Percentiles rank a stretch among this genome's conserved stretches.
Evolutionary conservation across 176 grass and related monocot species (phyloP).

Genomic region (Musa itinerans): DNA sequence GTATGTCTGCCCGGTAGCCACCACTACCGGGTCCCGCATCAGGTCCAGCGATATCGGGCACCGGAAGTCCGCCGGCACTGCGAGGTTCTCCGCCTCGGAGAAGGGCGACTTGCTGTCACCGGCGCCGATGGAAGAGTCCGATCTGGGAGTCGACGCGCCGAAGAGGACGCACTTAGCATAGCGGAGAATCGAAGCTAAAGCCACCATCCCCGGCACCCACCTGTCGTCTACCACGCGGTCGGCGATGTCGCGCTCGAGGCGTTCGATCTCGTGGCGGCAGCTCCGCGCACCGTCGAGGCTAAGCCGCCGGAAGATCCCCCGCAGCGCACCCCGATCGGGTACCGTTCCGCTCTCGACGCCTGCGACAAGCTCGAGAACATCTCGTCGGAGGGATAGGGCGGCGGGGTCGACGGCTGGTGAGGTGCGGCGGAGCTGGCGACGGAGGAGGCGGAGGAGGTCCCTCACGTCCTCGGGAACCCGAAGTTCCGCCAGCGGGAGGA

Average conservation of each 20-base stretch:
- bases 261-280: slow-evolving; percentile 73
- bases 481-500: slow-evolving; percentile 46
- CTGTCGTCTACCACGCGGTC: slow-evolving; percentile 29
- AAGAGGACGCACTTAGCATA: slow-evolving; percentile 86
- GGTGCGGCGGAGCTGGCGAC: slow-evolving; percentile 58
- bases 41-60: slow-evolving; percentile 31
- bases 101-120: background rate
- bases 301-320: slow-evolving; percentile 41
- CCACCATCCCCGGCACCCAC: slow-evolving; percentile 67
- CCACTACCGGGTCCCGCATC: slow-evolving; percentile 65
- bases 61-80: slow-evolving; percentile 64
- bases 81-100: no score
- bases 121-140: slow-evolving; percentile 31
- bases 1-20: slow-evolving; percentile 75
- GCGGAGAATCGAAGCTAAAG: slow-evolving; percentile 59
- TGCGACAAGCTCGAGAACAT: slow-evolving; percentile 30
- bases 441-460: slow-evolving; percentile 47
- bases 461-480: slow-evolving; percentile 51
- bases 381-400: slow-evolving; percentile 36
- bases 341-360: slow-evolving; percentile 72
- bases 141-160: slow-evolving; percentile 14
- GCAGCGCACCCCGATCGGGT: slow-evolving; percentile 45
- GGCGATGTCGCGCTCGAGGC: slow-evolving; percentile 41
- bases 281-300: slow-evolving; percentile 46
- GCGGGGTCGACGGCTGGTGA: slow-evolving; percentile 15